Evolutionary conservation across 768 basidiomycete species (phyloP).

Genomic region (Mycena filopes): DNA sequence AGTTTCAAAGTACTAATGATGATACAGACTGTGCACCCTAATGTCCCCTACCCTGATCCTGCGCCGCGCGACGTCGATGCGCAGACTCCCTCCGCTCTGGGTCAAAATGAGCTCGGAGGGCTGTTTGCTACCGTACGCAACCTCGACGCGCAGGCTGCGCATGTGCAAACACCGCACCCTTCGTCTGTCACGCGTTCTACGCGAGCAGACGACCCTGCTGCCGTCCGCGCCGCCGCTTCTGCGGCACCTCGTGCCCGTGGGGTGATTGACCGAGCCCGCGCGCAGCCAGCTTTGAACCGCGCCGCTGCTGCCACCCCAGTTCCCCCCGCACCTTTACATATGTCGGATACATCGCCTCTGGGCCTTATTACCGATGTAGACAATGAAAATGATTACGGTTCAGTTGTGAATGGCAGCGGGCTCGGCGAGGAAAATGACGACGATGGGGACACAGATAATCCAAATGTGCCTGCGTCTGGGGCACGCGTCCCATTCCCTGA

Average conservation of each 20-base stretch:
- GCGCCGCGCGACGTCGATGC: conserved; percentile 2
- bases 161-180: neutral
- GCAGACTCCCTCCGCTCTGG: conserved; percentile 1
- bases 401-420: conserved; percentile 10
- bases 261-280: conserved; percentile 7
- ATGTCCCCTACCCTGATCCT: no score
- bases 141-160: conserved; percentile 6
- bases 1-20: no score
- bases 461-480: neutral
- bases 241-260: neutral
- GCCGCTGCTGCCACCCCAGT: neutral
- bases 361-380: conserved; percentile 13
- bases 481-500: conserved; percentile 7
- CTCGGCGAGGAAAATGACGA: neutral
- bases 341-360: neutral
- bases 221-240: neutral
- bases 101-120: no score
- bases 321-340: no score
- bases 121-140: no score
- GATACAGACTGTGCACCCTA: no score
- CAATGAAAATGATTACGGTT: conserved; percentile 4
- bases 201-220: neutral
- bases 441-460: neutral
- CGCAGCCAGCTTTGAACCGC: neutral
- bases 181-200: neutral